These are phyloP conservation scores for Lolium multiflorum DNA, from an alignment of 176 grass and related monocot genomes.

Conservation along the genomic window DNA sequence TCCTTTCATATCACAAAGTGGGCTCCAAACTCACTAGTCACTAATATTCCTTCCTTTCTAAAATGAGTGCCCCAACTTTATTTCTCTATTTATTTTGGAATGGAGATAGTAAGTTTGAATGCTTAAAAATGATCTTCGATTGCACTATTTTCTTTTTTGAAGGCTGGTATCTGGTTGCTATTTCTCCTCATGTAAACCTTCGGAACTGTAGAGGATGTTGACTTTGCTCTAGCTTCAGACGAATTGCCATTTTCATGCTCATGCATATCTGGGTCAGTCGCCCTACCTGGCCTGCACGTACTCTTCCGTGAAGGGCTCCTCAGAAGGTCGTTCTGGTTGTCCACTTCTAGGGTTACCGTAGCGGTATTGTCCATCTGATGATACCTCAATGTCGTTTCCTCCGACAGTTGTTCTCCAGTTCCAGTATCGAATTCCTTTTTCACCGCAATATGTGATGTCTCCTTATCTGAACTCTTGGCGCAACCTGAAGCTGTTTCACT, in stretches of 20 bases:
- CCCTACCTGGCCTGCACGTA: background rate
- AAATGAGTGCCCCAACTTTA: too few relatives aligned
- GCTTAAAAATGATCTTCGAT: background rate
- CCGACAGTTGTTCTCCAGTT: background rate
- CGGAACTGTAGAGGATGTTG: constrained; percentile 8
- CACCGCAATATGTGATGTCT: background rate
- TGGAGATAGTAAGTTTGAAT: background rate
- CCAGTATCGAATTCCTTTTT: background rate
- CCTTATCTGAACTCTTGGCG: constrained; percentile 4
- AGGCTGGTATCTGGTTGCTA: background rate
- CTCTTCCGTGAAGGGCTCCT: background rate
- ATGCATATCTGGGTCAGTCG: background rate
- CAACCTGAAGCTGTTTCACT: background rate
- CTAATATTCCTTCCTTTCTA: too few relatives aligned
- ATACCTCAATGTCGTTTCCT: background rate
- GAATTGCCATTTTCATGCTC: constrained; percentile 31
- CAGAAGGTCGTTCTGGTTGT: constrained; percentile 6
- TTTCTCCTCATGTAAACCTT: constrained; percentile 61
- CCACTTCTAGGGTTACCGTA: constrained; percentile 11
- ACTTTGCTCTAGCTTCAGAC: constrained; percentile 13
- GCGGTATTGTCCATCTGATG: background rate
- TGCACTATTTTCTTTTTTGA: constrained; percentile 18
- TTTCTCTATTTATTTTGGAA: too few relatives aligned
- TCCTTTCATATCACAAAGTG: too few relatives aligned
- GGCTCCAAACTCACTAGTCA: too few relatives aligned